Evolutionary conservation across 441 rosid genomes (phyloP), one percentile per base, ranked within the genome.

Genomic region (Pelargonium citronellum): DNA sequence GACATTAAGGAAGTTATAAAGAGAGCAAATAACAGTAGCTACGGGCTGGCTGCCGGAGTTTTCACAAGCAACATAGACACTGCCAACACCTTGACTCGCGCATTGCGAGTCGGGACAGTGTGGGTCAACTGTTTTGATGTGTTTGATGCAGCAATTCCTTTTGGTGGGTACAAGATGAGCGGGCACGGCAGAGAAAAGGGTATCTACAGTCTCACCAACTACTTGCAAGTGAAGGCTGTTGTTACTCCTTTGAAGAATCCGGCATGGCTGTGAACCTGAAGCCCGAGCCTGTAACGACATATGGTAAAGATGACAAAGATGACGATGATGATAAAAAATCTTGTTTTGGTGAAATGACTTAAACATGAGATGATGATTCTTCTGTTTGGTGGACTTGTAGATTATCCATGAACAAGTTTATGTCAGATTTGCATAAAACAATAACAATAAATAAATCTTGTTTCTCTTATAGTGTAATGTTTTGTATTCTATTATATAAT

Each of bases 91-190:
- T 37, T 90, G 72, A 75, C 63, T 16, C 82, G 91, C 3, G 93
- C 91, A 0, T 78, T 90, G 46, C 75, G 76, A n/a, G 93, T 65
- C 2, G 96, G 94, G 7, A 74, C 74, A 0, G 89, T 90, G 2
- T 90, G 96, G 96, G 43, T 90, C 13, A 88, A 90, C 71, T 85
- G 91, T 80, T 90, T 60, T 22, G 85, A 84, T 71, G 69, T 77
- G 47, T 80, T 90, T 16, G 96, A 90, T 75, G 82, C 81, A 7
- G 77, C 87, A 0, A 84, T 86, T 67, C 96, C 96, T 15, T 87
- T 85, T 57, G 97, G 95, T 41, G 97, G 97, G 62, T 91, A 87
- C 79, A 89, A 91, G 79, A 86, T 84, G 91, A 91, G 94, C 53
- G 96, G 96, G 46, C 80, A 80, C 0, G 95, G 91, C 13, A 87